Percentiles rank a stretch among this genome's conserved stretches.
Evolutionary conservation across 768 basidiomycete species (phyloP).

Genomic region (Suillus alpinus): DNA sequence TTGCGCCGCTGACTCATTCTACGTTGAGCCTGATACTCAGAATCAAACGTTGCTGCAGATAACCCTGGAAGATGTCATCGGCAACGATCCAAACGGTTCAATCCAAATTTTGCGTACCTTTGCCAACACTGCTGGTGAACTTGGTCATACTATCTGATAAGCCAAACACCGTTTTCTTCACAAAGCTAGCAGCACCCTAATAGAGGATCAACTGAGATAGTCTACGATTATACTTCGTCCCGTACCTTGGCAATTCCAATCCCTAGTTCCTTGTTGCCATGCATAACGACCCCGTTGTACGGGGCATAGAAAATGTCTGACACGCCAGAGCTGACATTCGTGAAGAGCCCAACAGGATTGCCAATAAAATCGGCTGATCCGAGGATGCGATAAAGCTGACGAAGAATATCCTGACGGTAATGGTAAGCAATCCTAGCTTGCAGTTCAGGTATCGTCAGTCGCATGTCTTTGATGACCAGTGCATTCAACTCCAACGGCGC

Average conservation of each 20-base stretch:
- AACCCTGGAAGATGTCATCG: conserved; percentile 52
- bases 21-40: conserved; percentile 89
- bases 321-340: conserved; percentile 96
- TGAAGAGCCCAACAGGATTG: conserved; percentile 96
- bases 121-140: conserved; percentile 95
- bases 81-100: neutral
- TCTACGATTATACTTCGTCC: neutral
- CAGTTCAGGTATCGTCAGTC: conserved; percentile 80
- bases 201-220: conserved; percentile 12
- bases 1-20: conserved; percentile 89
- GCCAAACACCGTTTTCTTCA: conserved; percentile 98
- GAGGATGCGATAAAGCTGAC: conserved; percentile 92
- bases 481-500: conserved; percentile 94
- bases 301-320: conserved; percentile 99
- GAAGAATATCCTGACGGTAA: conserved; percentile 89
- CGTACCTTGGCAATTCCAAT: conserved; percentile 89
- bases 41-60: conserved; percentile 95
- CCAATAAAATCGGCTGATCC: conserved; percentile 98
- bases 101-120: conserved; percentile 50
- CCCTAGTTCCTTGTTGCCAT: conserved; percentile 91
- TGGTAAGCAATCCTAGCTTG: conserved; percentile 84
- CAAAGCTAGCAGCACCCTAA: conserved; percentile 96
- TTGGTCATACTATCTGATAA: conserved; percentile 96
- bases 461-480: conserved; percentile 91
- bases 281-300: conserved; percentile 94